Evolutionary conservation across 2,329 filamentous ascomycete genomes (phyloP).

Genomic region (Blumeriella jaapii): DNA sequence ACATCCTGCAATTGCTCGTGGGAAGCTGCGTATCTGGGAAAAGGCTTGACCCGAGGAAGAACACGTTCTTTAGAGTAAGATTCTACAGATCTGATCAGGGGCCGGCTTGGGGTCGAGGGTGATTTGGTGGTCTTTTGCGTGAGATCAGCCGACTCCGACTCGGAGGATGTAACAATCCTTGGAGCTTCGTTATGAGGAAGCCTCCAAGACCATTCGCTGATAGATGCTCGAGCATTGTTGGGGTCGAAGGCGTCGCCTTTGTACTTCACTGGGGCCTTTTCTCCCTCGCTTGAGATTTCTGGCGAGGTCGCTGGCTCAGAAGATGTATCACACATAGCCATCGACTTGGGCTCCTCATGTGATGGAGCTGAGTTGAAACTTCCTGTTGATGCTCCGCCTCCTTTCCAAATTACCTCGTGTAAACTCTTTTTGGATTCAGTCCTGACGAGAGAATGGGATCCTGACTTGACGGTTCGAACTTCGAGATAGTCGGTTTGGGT

Average conservation of each 20-base stretch:
- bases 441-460: neutral
- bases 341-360: constrained; percentile 6
- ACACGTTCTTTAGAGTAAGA: constrained; percentile 4
- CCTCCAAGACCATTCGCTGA: constrained; percentile 17
- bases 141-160: constrained; percentile 8
- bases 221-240: constrained; percentile 15
- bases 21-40: constrained; percentile 5
- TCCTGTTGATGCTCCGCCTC: neutral
- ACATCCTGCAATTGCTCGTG: constrained; percentile 11
- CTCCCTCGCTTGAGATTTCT: neutral
- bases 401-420: constrained; percentile 22
- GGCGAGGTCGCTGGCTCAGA: neutral
- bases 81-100: neutral
- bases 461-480: neutral
- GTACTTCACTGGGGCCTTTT: neutral
- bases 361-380: neutral
- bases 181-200: constrained; percentile 6
- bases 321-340: neutral
- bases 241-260: constrained; percentile 16
- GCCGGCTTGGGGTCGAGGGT: neutral
- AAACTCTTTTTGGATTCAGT: constrained; percentile 8
- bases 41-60: constrained; percentile 2
- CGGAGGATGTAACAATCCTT: constrained; percentile 10
- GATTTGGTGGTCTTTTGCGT: neutral
- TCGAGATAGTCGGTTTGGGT: constrained; percentile 2